phyloP scores from a whole-genome alignment of 768 basidiomycete genomes.

The Tylopilus rubrobrunneus region DNA sequence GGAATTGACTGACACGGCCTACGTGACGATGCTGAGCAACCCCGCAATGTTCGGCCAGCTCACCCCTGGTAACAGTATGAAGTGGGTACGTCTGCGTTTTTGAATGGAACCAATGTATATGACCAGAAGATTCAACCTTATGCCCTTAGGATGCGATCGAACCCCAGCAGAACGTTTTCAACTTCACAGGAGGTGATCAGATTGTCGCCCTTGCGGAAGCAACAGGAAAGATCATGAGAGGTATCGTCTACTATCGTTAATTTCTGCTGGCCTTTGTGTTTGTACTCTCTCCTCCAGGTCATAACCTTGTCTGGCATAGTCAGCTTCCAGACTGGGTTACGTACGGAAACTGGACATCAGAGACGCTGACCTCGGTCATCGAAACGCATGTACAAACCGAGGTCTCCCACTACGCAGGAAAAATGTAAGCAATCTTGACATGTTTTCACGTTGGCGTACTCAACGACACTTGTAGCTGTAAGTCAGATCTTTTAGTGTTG shows the following conservation, averaged over 20 bases:
- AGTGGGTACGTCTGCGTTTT: slow-evolving; percentile 14
- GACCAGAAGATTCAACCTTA: neutral
- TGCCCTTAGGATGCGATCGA: slow-evolving; percentile 7
- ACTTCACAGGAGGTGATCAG: slow-evolving; percentile 20
- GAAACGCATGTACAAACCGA: slow-evolving; percentile 15
- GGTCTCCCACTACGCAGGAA: slow-evolving; percentile 8
- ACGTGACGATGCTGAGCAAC: slow-evolving; percentile 4
- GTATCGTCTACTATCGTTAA: neutral
- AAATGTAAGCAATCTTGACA: slow-evolving; percentile 2
- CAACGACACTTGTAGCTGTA: slow-evolving; percentile 5
- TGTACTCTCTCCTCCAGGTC: neutral
- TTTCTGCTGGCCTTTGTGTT: neutral
- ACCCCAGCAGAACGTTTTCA: slow-evolving; percentile 23
- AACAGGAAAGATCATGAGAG: slow-evolving; percentile 20
- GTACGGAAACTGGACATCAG: slow-evolving; percentile 11
- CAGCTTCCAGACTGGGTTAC: neutral
- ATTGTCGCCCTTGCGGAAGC: slow-evolving; percentile 17
- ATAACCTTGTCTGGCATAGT: neutral
- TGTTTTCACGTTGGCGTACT: neutral
- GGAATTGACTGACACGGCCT: slow-evolving; percentile 36
- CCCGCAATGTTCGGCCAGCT: slow-evolving; percentile 17
- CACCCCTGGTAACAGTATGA: slow-evolving; percentile 20
- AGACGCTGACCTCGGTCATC: slow-evolving; percentile 13
- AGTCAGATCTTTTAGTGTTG: neutral
- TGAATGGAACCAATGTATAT: neutral